These are phyloP conservation scores for Neurospora tetrasperma DNA, from an alignment of 495 filamentous ascomycete species.

Conservation along the genomic window DNA sequence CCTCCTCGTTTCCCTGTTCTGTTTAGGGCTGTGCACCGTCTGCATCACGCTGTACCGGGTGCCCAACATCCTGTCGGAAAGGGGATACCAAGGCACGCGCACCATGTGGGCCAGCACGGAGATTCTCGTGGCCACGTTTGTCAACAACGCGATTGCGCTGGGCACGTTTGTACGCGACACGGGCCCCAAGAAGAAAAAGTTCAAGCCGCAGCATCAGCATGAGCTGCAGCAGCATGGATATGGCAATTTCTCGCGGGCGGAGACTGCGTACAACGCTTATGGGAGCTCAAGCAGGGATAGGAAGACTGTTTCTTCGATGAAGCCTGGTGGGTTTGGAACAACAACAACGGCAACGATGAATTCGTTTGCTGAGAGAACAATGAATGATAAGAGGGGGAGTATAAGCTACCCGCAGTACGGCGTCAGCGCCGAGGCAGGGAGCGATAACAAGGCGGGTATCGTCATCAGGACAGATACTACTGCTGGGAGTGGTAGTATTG, in stretches of 20 bases:
- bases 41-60: slow-evolving; percentile 65
- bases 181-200: slow-evolving; percentile 65
- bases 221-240: slow-evolving; percentile 18
- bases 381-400: not conserved
- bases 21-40: slow-evolving; percentile 62
- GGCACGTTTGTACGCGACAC: slow-evolving; percentile 72
- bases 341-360: not conserved
- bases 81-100: slow-evolving; percentile 60
- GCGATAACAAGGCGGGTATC: not conserved
- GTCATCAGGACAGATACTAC: not conserved
- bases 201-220: slow-evolving; percentile 29
- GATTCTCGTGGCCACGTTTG: slow-evolving; percentile 60
- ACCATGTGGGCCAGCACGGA: slow-evolving; percentile 69
- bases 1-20: slow-evolving; percentile 61
- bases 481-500: not conserved
- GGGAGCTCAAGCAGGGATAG: not conserved
- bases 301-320: not conserved
- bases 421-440: not conserved
- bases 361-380: not conserved
- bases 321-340: not conserved
- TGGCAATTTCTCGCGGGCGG: not conserved
- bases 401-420: not conserved
- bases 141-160: slow-evolving; percentile 66
- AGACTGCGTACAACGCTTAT: not conserved
- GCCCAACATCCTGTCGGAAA: slow-evolving; percentile 49